Evolutionary conservation across 441 rosid genomes (phyloP).

Genomic region (Bocquillonia castaneifolia): DNA sequence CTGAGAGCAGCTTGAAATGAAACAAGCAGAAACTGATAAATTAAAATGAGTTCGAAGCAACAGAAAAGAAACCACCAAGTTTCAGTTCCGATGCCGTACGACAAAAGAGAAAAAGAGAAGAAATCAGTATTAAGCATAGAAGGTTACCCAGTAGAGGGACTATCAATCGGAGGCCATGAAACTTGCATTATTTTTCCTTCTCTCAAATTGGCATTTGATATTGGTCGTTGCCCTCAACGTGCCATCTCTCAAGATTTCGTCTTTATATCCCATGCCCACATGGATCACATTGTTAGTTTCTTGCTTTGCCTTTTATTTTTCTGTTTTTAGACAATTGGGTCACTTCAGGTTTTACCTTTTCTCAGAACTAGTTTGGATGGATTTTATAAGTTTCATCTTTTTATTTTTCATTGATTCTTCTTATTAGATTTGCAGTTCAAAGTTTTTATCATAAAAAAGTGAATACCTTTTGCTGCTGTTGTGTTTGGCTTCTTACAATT

Average conservation of each 20-base stretch:
- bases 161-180: slow-evolving; percentile 89
- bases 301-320: neutral
- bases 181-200: slow-evolving; percentile 87
- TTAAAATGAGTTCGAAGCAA: slow-evolving; percentile 11
- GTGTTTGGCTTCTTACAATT: too few species aligned
- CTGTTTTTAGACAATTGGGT: neutral
- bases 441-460: too few species aligned
- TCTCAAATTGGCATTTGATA: slow-evolving; percentile 77
- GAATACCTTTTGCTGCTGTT: neutral
- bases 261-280: slow-evolving; percentile 86
- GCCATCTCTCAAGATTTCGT: slow-evolving; percentile 83
- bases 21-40: neutral
- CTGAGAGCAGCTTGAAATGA: too few species aligned
- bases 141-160: slow-evolving; percentile 71
- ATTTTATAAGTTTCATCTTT: too few species aligned
- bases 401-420: too few species aligned
- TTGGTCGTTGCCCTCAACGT: slow-evolving; percentile 90
- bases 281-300: slow-evolving; percentile 82
- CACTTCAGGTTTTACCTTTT: neutral
- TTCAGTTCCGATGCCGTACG: neutral
- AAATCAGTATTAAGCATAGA: slow-evolving; percentile 35
- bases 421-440: too few species aligned
- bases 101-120: slow-evolving; percentile 3
- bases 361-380: too few species aligned
- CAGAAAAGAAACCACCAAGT: neutral